Evolutionary conservation across 2,329 filamentous ascomycete species (phyloP).

Genomic region (Volutella citrinella): DNA sequence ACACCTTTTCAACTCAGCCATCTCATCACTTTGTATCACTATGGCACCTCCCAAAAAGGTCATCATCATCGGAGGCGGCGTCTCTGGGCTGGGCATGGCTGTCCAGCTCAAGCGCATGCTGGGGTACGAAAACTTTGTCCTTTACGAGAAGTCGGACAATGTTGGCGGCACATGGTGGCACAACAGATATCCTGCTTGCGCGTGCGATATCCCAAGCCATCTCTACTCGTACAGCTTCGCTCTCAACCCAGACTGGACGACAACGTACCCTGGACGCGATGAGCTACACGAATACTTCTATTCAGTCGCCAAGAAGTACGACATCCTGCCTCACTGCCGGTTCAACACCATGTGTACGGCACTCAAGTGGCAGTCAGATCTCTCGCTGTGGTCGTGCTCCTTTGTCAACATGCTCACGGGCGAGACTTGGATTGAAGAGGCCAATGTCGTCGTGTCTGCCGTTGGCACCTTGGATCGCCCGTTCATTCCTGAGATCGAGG

Average conservation of each 20-base stretch:
- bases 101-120: slow-evolving; percentile 13
- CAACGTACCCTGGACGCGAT: slow-evolving; percentile 3
- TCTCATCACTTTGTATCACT: background rate
- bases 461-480: slow-evolving; percentile 6
- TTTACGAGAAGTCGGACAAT: slow-evolving; percentile 16
- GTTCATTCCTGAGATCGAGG: slow-evolving; percentile 2
- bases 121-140: slow-evolving; percentile 12
- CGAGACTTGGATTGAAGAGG: background rate
- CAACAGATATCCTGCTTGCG: slow-evolving; percentile 8
- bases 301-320: slow-evolving; percentile 4
- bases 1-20: too few relatives aligned
- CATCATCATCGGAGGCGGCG: slow-evolving; percentile 14
- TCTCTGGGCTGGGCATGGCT: slow-evolving; percentile 15
- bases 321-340: slow-evolving; percentile 3
- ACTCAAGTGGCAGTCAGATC: slow-evolving; percentile 2
- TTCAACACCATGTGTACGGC: slow-evolving; percentile 3
- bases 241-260: slow-evolving; percentile 3
- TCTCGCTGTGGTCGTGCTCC: slow-evolving; percentile 1
- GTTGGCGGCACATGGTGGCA: slow-evolving; percentile 16
- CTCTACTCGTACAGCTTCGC: slow-evolving; percentile 8
- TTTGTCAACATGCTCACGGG: slow-evolving; percentile 4
- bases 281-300: slow-evolving; percentile 4
- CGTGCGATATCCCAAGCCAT: slow-evolving; percentile 7
- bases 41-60: slow-evolving; percentile 3
- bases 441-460: slow-evolving; percentile 3